Conservation (phyloP, 1,284 basidiomycete genomes). For the Marasmius sp. region DNA sequence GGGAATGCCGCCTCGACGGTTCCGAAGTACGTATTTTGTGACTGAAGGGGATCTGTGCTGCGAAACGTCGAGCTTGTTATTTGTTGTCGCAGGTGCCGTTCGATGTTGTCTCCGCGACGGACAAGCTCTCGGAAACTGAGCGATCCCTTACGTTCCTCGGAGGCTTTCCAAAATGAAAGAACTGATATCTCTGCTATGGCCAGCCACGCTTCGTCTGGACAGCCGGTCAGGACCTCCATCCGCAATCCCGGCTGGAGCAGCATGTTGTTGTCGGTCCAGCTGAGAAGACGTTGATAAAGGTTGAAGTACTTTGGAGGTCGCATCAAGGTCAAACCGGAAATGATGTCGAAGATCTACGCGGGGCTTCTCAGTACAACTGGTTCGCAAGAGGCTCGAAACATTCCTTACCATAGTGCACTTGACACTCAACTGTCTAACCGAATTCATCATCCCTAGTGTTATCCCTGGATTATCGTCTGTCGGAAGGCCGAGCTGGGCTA, state of each 20-base stretch:
- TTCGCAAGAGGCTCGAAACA: constrained; percentile 7
- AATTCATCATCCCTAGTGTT: constrained; percentile 52
- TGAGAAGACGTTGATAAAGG: constrained; percentile 61
- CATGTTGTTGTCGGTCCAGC: constrained; percentile 25
- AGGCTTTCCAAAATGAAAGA: constrained; percentile 75
- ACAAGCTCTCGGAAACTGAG: constrained; percentile 73
- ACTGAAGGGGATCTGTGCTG: constrained; percentile 37
- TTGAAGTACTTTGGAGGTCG: constrained; percentile 64
- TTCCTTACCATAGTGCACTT: constrained; percentile 69
- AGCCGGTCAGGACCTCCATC: constrained; percentile 70
- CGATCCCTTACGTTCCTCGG: constrained; percentile 56
- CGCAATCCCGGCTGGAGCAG: constrained; percentile 29
- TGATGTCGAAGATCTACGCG: constrained; percentile 71
- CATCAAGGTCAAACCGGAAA: constrained; percentile 61
- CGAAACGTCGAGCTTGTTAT: constrained; percentile 26
- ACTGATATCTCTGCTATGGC: constrained; percentile 72
- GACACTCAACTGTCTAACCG: constrained; percentile 54
- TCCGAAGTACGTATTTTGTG: constrained; percentile 26
- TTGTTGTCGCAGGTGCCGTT: constrained; percentile 53
- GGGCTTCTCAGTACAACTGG: constrained; percentile 5
- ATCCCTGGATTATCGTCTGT: constrained; percentile 62
- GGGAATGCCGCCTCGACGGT: constrained; percentile 28
- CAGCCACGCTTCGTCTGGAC: constrained; percentile 72
- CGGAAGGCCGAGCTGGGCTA: constrained; percentile 60
- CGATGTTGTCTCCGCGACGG: constrained; percentile 62